Evolutionary conservation across 2,329 filamentous ascomycete genomes (phyloP).

Genomic region (Microsporum ferrugineum): DNA sequence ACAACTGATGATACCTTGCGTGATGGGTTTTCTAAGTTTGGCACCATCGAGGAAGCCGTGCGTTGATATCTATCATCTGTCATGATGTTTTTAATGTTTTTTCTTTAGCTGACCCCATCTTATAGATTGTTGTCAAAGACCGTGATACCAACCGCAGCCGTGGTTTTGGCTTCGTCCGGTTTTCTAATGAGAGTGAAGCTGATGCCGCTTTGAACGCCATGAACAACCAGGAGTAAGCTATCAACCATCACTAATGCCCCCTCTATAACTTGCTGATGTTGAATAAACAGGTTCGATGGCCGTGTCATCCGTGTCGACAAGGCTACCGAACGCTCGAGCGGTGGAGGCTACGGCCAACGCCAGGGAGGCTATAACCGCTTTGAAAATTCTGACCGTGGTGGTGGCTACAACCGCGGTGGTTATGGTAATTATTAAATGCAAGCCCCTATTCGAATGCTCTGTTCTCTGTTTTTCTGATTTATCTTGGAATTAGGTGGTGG

Average conservation of each 20-base stretch:
- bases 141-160: slow-evolving; percentile 92
- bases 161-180: slow-evolving; percentile 94
- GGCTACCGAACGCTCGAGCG: slow-evolving; percentile 62
- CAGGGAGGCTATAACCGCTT: slow-evolving; percentile 31
- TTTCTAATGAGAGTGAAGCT: slow-evolving; percentile 41
- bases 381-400: slow-evolving; percentile 23
- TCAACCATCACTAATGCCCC: background rate
- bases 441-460: background rate
- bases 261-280: slow-evolving; percentile 4
- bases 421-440: slow-evolving; percentile 20
- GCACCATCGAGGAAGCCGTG: slow-evolving; percentile 88
- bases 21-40: slow-evolving; percentile 86
- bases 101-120: slow-evolving; percentile 13
- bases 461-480: background rate
- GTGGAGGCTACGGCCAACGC: slow-evolving; percentile 28
- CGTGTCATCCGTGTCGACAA: slow-evolving; percentile 92
- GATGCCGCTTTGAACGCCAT: slow-evolving; percentile 33
- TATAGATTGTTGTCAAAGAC: slow-evolving; percentile 84
- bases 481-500: slow-evolving; percentile 11
- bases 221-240: slow-evolving; percentile 56
- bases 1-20: slow-evolving; percentile 81
- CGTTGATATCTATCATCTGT: slow-evolving; percentile 33
- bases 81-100: background rate
- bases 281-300: slow-evolving; percentile 69
- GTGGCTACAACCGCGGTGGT: slow-evolving; percentile 21